Evolutionary conservation across 2,329 filamentous ascomycete genomes (phyloP).

Genomic region (Incumbomyces lentus): DNA sequence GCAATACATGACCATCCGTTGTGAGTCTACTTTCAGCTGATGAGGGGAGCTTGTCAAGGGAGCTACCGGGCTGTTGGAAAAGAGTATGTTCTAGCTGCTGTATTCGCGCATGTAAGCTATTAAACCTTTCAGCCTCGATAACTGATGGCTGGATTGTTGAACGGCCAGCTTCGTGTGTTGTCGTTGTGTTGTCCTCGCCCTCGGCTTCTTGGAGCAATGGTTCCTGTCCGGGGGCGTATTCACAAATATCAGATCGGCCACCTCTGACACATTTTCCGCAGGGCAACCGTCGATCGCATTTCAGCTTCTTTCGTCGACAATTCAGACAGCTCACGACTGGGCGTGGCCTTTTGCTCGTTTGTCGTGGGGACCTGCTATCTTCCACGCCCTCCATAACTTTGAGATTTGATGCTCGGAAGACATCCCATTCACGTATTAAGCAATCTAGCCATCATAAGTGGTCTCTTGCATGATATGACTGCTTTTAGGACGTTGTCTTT

Average conservation of each 20-base stretch:
- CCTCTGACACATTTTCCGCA: constrained; percentile 40
- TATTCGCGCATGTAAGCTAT: constrained; percentile 15
- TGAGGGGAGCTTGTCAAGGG: neutral
- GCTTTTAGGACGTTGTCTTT: no score
- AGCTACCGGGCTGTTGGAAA: neutral
- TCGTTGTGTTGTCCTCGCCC: constrained; percentile 9
- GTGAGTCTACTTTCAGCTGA: no score
- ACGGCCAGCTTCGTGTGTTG: constrained; percentile 3
- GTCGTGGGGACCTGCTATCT: neutral
- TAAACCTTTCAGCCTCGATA: constrained; percentile 5
- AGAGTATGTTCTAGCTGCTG: constrained; percentile 12
- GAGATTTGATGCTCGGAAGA: no score
- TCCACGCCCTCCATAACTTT: no score
- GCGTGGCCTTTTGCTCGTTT: constrained; percentile 13
- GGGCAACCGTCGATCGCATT: constrained; percentile 44
- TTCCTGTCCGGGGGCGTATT: constrained; percentile 17
- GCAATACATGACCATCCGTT: neutral
- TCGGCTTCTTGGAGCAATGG: constrained; percentile 7
- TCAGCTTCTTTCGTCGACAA: constrained; percentile 40
- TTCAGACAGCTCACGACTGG: constrained; percentile 31
- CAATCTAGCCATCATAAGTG: no score
- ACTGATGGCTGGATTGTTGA: neutral
- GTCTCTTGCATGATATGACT: no score
- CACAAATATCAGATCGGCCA: constrained; percentile 12
- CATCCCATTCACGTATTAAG: no score